A percentile compares a stretch with the other conserved stretches of the same genome.
Conservation (phyloP, 148 eudicot species). For the Chenopodium suecicum region DNA sequence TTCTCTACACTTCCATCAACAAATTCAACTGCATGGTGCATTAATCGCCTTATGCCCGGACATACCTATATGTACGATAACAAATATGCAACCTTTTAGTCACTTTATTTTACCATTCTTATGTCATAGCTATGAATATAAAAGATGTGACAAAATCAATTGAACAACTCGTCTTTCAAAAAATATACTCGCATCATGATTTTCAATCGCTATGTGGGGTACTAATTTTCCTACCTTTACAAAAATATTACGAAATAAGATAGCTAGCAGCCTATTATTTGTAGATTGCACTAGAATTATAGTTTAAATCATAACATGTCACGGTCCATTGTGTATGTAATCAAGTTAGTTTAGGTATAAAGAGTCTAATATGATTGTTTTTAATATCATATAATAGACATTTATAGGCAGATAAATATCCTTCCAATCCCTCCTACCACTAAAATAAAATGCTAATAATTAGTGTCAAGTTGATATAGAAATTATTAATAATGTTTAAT, state of each 20-base stretch:
- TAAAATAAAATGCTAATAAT: slow-evolving; percentile 7
- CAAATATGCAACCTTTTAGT: slow-evolving; percentile 4
- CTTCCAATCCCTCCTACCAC: slow-evolving; percentile 14
- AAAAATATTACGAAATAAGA: no score
- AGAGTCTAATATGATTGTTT: not conserved
- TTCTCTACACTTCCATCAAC: slow-evolving; percentile 52
- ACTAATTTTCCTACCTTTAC: no score
- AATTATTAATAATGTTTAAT: slow-evolving; percentile 10
- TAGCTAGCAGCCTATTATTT: no score
- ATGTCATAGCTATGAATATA: not conserved
- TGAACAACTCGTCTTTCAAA: not conserved
- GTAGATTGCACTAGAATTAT: no score
- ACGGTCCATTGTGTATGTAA: not conserved
- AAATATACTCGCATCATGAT: not conserved
- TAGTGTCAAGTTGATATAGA: not conserved
- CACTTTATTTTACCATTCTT: not conserved
- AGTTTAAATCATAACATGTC: no score
- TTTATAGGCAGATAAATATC: slow-evolving; percentile 1
- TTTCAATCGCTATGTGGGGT: not conserved
- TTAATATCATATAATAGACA: not conserved
- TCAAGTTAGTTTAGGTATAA: not conserved
- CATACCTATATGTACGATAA: slow-evolving; percentile 38
- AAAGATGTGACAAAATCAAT: not conserved
- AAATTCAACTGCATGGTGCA: slow-evolving; percentile 54
- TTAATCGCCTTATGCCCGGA: slow-evolving; percentile 44